Base-by-base conservation (phyloP, 1,284 basidiomycete species). In the Meripilus lineatus region DNA sequence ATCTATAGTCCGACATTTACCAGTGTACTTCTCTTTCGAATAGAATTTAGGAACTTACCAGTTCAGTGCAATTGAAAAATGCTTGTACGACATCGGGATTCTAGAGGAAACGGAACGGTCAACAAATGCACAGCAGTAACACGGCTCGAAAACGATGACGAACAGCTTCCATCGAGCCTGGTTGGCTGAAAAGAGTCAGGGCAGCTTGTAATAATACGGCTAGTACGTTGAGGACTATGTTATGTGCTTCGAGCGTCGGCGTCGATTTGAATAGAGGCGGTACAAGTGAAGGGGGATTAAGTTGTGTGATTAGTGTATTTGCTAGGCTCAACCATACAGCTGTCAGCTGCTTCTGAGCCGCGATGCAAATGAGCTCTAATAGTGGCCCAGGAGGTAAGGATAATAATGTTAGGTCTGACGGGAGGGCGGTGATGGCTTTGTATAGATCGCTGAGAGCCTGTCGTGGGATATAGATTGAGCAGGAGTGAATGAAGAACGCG, bases 31-130 rank as follows among this genome's bases (percentile, higher is more conserved):
- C 28, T n/a, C n/a, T n/a, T n/a, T n/a, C n/a, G n/a, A n/a, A n/a
- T n/a, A 32, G 28, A n/a, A 32, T 17, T 14, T n/a, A n/a, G n/a
- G 15, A 20, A 63, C 73, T 45, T 46, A 85, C 85, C 40, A 74
- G 72, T 42, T 88, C 84, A 68, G 87, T 75, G 56, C 83, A 92
- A 22, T 75, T 75, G 66, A 93, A 94, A 64, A 93, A 93, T 21
- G 81, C 83, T 59, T 92, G 89, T 2, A 91, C 88, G 21, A 94
- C 78, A 59, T 94, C 92, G 0, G 92, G 91, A 57, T 93, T 88
- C 84, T 88, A 42, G 5, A 25, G 38, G 17, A 14, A n/a, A n/a
- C n/a, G n/a, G n/a, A n/a, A n/a, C n/a, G n/a, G n/a, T n/a, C n/a
- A 20, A 38, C 32, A 15, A 21, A 17, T 8, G 13, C 8, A 15